Conservation (phyloP, 2,329 filamentous ascomycete genomes). For the Salinomyces thailandicus region DNA sequence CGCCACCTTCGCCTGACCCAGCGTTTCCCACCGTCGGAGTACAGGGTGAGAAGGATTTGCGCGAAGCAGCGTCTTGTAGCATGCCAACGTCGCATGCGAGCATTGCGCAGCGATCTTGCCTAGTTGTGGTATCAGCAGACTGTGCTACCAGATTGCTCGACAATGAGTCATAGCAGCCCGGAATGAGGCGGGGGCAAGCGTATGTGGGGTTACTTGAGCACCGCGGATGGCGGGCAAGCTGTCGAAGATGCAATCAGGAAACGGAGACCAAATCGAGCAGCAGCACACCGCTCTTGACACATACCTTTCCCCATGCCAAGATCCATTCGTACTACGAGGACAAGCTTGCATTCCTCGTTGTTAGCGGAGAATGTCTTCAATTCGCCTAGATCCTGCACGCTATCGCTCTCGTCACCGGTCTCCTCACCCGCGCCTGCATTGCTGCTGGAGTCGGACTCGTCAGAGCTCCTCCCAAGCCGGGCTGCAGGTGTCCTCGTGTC, state of each 20-base stretch:
- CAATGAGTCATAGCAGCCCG: neutral
- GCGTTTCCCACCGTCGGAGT: constrained; percentile 72
- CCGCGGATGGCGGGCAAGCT: neutral
- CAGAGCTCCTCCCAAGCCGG: constrained; percentile 30
- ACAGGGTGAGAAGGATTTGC: constrained; percentile 48
- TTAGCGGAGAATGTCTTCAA: constrained; percentile 36
- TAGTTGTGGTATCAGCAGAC: constrained; percentile 30
- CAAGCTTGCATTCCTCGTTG: constrained; percentile 83
- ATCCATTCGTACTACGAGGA: constrained; percentile 85
- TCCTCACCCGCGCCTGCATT: constrained; percentile 1
- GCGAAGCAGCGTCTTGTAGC: constrained; percentile 72
- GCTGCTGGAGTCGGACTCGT: constrained; percentile 19
- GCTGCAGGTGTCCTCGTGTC: constrained; percentile 21
- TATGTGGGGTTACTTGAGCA: neutral
- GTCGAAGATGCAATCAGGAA: constrained; percentile 3
- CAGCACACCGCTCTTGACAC: constrained; percentile 16
- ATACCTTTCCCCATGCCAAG: constrained; percentile 94
- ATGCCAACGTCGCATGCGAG: constrained; percentile 90
- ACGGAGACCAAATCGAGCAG: constrained; percentile 6
- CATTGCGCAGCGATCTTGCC: constrained; percentile 96
- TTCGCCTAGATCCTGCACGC: constrained; percentile 35
- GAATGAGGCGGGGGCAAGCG: constrained; percentile 1
- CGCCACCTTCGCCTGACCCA: constrained; percentile 68
- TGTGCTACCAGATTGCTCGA: neutral
- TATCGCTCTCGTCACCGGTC: constrained; percentile 23